phyloP scores from a whole-genome alignment of 345 rosid genomes.

The Gossypium longicalyx region DNA sequence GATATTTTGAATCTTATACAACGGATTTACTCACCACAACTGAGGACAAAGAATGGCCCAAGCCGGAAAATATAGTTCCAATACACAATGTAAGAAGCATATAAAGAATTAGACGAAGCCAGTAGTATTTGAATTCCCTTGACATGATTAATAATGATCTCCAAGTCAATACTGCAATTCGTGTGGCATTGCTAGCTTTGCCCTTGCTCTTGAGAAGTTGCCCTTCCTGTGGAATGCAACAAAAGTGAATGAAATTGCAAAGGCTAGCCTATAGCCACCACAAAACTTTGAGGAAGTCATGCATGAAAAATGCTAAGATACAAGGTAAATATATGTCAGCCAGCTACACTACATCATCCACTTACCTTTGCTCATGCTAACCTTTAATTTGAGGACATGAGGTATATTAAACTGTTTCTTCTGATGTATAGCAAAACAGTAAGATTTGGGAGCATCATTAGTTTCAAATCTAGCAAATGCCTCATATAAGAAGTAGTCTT shows the following conservation, averaged over 20 bases:
- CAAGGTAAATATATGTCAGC: neutral
- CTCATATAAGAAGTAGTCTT: neutral
- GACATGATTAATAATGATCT: constrained; percentile 91
- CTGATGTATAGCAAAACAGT: neutral
- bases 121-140: constrained; percentile 95
- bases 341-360: neutral
- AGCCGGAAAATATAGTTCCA: constrained; percentile 83
- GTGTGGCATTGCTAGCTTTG: constrained; percentile 63
- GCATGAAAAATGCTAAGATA: neutral
- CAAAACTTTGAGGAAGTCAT: neutral
- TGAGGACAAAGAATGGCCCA: constrained; percentile 90
- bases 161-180: constrained; percentile 92
- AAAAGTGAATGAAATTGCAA: constrained; percentile 2
- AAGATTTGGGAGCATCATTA: neutral
- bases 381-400: neutral
- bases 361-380: neutral
- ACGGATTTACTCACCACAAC: constrained; percentile 59
- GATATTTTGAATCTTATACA: neutral
- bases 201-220: constrained; percentile 87
- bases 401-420: neutral
- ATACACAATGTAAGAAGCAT: constrained; percentile 75
- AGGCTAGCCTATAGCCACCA: neutral
- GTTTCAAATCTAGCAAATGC: neutral
- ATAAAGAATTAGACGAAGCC: constrained; percentile 88
- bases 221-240: constrained; percentile 59